These are phyloP conservation scores for Pyrrhoderma noxium DNA, from an alignment of 1,284 basidiomycete species.

Conservation along the genomic window DNA sequence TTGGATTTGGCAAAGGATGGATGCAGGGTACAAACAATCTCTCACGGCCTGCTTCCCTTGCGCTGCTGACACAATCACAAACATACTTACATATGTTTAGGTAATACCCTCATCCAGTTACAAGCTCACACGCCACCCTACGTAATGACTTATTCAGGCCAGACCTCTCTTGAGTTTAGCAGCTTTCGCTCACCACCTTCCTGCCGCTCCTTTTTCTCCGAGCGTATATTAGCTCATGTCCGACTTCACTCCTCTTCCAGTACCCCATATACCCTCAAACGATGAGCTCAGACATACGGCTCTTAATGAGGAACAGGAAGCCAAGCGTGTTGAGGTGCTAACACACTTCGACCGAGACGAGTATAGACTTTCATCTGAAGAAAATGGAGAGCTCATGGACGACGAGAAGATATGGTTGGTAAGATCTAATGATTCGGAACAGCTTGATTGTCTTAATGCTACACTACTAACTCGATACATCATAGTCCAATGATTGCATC, in stretches of 20 bases:
- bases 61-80: no score
- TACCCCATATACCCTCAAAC: conserved; percentile 6
- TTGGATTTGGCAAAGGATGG: no score
- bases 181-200: background rate
- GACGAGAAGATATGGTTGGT: conserved; percentile 72
- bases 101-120: no score
- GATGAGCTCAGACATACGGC: conserved; percentile 4
- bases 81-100: no score
- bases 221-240: conserved; percentile 10
- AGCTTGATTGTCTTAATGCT: background rate
- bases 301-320: conserved; percentile 42
- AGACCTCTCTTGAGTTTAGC: no score
- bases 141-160: no score
- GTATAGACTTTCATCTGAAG: conserved; percentile 39
- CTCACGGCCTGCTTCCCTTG: no score
- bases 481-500: conserved; percentile 59
- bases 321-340: conserved; percentile 48
- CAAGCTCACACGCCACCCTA: no score
- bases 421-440: conserved; percentile 21
- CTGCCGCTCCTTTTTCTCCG: no score
- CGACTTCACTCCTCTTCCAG: conserved; percentile 9
- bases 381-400: conserved; percentile 46
- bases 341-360: conserved; percentile 46
- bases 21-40: no score
- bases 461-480: background rate